Evolutionary conservation across 163 green algal species (phyloP), one percentile per base, ranked within the genome.

Genomic region (Scenedesmus sp.): DNA sequence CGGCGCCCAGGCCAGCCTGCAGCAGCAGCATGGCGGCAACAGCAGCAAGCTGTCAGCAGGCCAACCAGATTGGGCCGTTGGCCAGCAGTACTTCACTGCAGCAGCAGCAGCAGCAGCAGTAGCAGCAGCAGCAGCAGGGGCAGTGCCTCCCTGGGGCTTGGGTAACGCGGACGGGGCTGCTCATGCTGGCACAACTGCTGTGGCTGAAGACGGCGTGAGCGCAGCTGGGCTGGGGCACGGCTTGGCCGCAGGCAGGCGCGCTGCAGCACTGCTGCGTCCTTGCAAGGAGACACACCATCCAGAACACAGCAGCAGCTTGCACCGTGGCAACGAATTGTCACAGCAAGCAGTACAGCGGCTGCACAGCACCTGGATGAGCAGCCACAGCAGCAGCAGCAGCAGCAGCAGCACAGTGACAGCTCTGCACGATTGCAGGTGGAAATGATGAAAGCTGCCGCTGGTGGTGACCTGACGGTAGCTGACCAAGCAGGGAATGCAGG

Each of bases 221-320:
- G 30, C 65, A 40, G 65, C 30, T 76, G 65, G 30, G 65, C 65
- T 40, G 4, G 65, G 65, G 6, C 30, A 76, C 16, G 30, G 37
- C 73, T 49, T 83, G 73, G 53, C 73, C 15, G 73, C 73, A 49
- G 73, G 73, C 73, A 53, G 73, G 73, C 73, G 73, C 37, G 73
- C 73, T 46, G 73, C 73, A n/a, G 37, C 37, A 33, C 37, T 83
- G 37, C 73, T 83, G 37, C 37, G 73, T 83, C 73, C 37, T 49
- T 83, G 35, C 73, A n/a, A 30, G 73, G 73, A 13, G 37, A 49
- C 3, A 15, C 37, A 4, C 20, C 37, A 83, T 16, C 73, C 4
- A 51, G 5, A 70, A 16, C 73, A 44, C 73, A 82, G 73, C 73
- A 30, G 73, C 35, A 82, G 73, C 65, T 76, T n/a, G 65, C 65